Percentiles rank a stretch among this genome's conserved stretches.
Conservation (phyloP, 768 basidiomycete genomes). For the Naganishia kalamii region DNA sequence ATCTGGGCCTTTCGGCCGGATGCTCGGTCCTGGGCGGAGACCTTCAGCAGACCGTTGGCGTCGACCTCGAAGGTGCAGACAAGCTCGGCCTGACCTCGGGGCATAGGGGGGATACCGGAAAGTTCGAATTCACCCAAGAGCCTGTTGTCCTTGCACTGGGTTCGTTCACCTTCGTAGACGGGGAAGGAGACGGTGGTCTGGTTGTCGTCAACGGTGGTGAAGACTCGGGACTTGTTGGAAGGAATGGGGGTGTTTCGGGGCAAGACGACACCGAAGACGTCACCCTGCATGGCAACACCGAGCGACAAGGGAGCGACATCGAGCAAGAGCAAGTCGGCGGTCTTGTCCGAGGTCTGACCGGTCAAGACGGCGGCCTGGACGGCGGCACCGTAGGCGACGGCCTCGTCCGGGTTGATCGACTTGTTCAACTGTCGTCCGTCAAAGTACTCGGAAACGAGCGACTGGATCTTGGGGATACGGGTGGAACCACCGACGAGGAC, state of each 20-base stretch:
- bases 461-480: conserved; percentile 98
- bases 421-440: conserved; percentile 97
- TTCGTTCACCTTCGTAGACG: conserved; percentile 99
- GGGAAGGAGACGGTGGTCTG: conserved; percentile 99
- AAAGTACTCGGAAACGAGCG: conserved; percentile 97
- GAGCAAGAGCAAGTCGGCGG: conserved; percentile 93
- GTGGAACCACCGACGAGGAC: conserved; percentile 99
- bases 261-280: conserved; percentile 98
- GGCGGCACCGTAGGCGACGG: conserved; percentile 98
- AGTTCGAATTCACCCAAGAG: conserved; percentile 99
- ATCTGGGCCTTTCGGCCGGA: conserved; percentile 99
- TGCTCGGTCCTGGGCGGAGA: conserved; percentile 95
- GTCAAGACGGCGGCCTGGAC: conserved; percentile 99
- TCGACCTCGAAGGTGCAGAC: conserved; percentile 99
- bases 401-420: conserved; percentile 99
- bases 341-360: conserved; percentile 97
- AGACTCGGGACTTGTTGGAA: conserved; percentile 96
- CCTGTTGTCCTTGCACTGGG: conserved; percentile 98
- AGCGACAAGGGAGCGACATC: conserved; percentile 97
- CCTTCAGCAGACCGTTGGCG: conserved; percentile 98
- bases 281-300: conserved; percentile 99
- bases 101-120: conserved; percentile 97
- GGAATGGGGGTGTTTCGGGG: conserved; percentile 99
- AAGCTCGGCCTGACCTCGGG: conserved; percentile 96
- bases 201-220: conserved; percentile 99